Base-by-base conservation (phyloP, 2,329 filamentous ascomycete species). In the Metarhizium guizhouense region DNA sequence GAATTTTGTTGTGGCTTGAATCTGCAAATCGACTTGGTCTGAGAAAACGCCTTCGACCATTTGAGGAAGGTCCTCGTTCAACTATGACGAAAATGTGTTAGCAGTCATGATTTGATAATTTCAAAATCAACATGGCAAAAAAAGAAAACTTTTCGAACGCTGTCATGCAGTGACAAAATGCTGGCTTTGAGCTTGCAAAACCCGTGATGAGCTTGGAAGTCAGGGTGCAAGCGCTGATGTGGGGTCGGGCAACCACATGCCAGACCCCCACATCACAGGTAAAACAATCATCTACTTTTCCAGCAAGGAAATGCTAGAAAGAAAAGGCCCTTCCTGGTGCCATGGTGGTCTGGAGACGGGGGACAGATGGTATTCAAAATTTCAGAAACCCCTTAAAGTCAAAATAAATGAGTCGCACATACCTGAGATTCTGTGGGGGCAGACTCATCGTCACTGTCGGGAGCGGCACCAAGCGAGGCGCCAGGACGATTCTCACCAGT, bases 31-130 rank as follows among this genome's bases (percentile, higher is more conserved):
- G 74, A 99, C 96, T 76, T 97, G 91, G 62, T 99, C 93, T 61
- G 94, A 99, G 78, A 99, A 97, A 68, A 99, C 94, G 60, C 94
- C 94, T 69, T 88, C 82, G 60, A 97, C 94, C 94, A 99, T 99
- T 77, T 94, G 86, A 65, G 94, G 94, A 64, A 99, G 90, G 71
- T 99, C 94, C 75, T 96, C 92, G 71, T 94, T 95, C 72, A 99
- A 81, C 94, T 99, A 54, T 36, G 29, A 3, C 56, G 34, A 43
- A 45, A 8, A 40, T 1, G 47, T 40, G 42, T 45, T 20, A 45
- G 32, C n/a, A 25, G 7, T n/a, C 32, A 34, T 18, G n/a, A 20
- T 18, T 14, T 20, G 32, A 50, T 36, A 34, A 34, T 11, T 34
- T 34, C 32, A 11, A 34, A 34, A 11, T 8, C 7, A 34, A 34